Evolutionary conservation across 2,329 filamentous ascomycete genomes (phyloP).

Genomic region (Colletotrichum sp.): DNA sequence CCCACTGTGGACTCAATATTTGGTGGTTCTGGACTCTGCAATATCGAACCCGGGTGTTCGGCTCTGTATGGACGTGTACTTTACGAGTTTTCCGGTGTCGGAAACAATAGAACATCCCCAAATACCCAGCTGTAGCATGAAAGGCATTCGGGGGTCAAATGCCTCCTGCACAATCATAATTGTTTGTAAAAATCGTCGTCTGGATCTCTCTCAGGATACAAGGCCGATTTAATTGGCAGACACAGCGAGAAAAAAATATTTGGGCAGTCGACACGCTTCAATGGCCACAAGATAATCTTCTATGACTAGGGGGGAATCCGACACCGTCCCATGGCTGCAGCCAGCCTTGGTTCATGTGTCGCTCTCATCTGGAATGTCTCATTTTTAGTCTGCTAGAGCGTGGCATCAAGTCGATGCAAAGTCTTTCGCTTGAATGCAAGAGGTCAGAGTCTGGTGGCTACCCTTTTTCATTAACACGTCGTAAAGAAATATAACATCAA

Average conservation of each 20-base stretch:
- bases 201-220: accelerated
- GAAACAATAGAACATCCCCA: background rate
- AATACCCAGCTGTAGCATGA: background rate
- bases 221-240: background rate
- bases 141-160: background rate
- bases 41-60: background rate
- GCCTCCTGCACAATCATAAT: background rate
- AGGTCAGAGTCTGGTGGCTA: background rate
- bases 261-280: background rate
- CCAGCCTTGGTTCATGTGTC: background rate
- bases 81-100: background rate
- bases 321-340: background rate
- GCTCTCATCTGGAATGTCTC: background rate
- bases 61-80: background rate
- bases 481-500: background rate
- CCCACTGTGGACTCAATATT: background rate
- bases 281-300: background rate
- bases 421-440: background rate
- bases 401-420: background rate
- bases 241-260: background rate
- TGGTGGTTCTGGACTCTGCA: background rate
- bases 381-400: background rate
- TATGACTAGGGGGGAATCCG: background rate
- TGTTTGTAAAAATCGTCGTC: background rate
- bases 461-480: background rate